Percentiles rank a stretch among this genome's conserved stretches.
Conservation (phyloP, 2,329 filamentous ascomycete genomes). For the Colletotrichum ledebouriae region DNA sequence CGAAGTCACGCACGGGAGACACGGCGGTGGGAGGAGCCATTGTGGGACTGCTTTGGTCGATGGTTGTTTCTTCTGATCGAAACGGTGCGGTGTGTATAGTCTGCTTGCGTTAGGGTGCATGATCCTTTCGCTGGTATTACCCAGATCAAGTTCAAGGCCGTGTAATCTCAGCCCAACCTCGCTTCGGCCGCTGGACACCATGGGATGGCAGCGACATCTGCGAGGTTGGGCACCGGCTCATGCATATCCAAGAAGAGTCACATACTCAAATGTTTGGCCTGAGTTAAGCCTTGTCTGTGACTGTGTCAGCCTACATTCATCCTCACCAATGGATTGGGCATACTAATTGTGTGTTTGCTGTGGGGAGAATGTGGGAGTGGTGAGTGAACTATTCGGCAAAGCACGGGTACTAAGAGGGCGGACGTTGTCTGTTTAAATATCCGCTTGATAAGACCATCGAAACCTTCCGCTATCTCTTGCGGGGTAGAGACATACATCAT, state of each 20-base stretch:
- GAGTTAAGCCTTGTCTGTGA: slow-evolving; percentile 24
- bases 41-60: slow-evolving; percentile 48
- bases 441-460: slow-evolving; percentile 17
- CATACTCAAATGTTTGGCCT: slow-evolving; percentile 30
- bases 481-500: slow-evolving; percentile 37
- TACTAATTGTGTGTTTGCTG: slow-evolving; percentile 26
- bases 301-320: slow-evolving; percentile 29
- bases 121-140: slow-evolving; percentile 99
- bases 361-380: background rate
- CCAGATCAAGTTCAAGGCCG: slow-evolving; percentile 95
- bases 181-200: slow-evolving; percentile 49
- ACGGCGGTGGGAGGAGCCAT: slow-evolving; percentile 87
- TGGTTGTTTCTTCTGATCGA: no score
- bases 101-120: slow-evolving; percentile 67
- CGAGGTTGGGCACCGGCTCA: slow-evolving; percentile 71
- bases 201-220: slow-evolving; percentile 32
- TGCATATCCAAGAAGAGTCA: slow-evolving; percentile 49
- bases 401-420: no score
- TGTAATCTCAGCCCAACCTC: slow-evolving; percentile 80
- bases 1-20: slow-evolving; percentile 63
- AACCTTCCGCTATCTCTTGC: slow-evolving; percentile 34
- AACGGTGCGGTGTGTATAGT: background rate
- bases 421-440: slow-evolving; percentile 23
- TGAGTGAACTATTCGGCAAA: no score
- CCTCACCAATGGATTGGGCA: slow-evolving; percentile 14